Percentiles rank a stretch among this genome's conserved stretches.
Evolutionary conservation across 148 eudicot genomes (phyloP).

Genomic region (Diospyros lotus): DNA sequence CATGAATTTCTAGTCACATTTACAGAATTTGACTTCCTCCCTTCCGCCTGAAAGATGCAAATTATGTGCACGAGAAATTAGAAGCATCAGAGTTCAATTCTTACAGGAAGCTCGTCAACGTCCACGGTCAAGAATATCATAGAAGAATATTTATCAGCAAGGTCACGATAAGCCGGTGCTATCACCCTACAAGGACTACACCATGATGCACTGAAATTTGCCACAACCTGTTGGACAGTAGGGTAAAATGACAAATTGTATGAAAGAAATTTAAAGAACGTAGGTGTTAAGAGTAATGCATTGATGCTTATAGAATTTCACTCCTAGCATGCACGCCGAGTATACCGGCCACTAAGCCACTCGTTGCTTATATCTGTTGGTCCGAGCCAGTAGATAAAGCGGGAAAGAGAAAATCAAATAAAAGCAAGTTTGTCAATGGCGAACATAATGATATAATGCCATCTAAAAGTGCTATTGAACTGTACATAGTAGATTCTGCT

Average conservation of each 20-base stretch:
- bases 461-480: no score
- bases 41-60: no score
- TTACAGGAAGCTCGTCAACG: constrained; percentile 72
- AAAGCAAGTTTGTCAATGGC: background rate
- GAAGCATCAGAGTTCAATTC: constrained; percentile 9
- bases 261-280: background rate
- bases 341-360: no score
- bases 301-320: background rate
- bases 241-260: background rate
- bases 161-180: constrained; percentile 49
- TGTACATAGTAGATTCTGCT: no score
- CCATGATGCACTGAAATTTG: constrained; percentile 70
- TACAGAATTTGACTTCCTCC: no score
- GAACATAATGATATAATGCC: no score
- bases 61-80: background rate
- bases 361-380: background rate
- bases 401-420: background rate
- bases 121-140: constrained; percentile 57
- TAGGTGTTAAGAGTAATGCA: background rate
- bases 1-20: no score
- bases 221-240: constrained; percentile 46
- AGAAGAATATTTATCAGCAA: constrained; percentile 59
- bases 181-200: constrained; percentile 56
- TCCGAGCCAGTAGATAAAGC: background rate
- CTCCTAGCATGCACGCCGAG: no score